These are phyloP conservation scores for Neofusicoccum laricinum DNA, from an alignment of 2,329 filamentous ascomycete genomes.

Conservation along the genomic window DNA sequence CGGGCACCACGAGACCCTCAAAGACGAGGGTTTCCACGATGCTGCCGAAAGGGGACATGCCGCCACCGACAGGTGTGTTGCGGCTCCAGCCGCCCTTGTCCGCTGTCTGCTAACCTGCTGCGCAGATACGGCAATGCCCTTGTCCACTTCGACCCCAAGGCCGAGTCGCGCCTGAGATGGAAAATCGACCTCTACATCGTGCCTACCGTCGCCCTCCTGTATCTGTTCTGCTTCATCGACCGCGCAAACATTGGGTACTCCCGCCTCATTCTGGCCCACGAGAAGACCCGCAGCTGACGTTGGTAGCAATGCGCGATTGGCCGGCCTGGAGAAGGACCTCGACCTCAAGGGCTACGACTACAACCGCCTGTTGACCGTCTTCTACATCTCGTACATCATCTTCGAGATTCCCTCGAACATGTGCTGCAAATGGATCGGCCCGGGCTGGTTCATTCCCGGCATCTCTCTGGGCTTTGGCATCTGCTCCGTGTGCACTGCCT, in stretches of 20 bases:
- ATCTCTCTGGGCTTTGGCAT: conserved; percentile 55
- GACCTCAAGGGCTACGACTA: conserved; percentile 62
- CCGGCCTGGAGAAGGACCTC: conserved; percentile 63
- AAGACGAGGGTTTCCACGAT: conserved; percentile 13
- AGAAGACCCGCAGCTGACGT: background rate
- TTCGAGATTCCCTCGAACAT: conserved; percentile 70
- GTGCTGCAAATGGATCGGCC: conserved; percentile 67
- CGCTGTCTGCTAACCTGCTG: background rate
- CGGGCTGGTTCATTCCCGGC: conserved; percentile 62
- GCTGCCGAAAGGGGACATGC: conserved; percentile 17
- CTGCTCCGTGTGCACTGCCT: conserved; percentile 63
- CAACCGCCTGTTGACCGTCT: conserved; percentile 64
- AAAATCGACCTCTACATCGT: conserved; percentile 67
- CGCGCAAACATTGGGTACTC: conserved; percentile 66
- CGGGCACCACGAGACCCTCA: conserved; percentile 8
- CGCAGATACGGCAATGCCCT: conserved; percentile 49
- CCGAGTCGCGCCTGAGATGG: conserved; percentile 56
- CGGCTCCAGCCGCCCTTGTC: background rate
- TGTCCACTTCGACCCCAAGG: conserved; percentile 54
- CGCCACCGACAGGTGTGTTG: conserved; percentile 17
- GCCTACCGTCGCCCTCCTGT: conserved; percentile 64
- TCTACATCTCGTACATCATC: conserved; percentile 71
- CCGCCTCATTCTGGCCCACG: background rate
- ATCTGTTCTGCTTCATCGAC: conserved; percentile 73
- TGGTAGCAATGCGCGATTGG: conserved; percentile 60